Base-by-base conservation (phyloP, 2,329 filamentous ascomycete species). In the Lojkania enalia region DNA sequence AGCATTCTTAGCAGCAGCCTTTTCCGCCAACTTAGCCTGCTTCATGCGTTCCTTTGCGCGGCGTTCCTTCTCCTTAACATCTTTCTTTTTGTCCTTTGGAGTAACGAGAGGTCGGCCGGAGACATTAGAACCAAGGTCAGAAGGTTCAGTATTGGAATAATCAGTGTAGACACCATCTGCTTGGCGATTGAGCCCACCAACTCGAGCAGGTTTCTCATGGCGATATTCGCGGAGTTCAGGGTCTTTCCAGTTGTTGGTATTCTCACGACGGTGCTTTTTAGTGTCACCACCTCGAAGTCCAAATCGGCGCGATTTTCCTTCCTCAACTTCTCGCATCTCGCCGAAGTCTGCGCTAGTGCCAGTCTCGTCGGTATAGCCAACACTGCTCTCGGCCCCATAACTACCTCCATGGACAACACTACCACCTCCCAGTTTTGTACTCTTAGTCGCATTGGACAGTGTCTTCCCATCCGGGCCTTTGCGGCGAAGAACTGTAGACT, bases 381-480 rank as follows among this genome's bases (percentile, higher is more conserved):
- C 64, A 36, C 58, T 64, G 46, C 54, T 67, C 27, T 63, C 64
- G 30, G 52, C 60, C 12, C 67, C 67, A 38, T 67, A 70, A 48
- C 75, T 79, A 56, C 81, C 80, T 44, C 88, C 77, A 52, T 92
- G 85, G 64, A 94, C 83, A 3, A 86, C 72, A 70, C 87, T 92
- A 33, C 90, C 90, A 37, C 90, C 90, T n/a, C 92, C 92, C 0
- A 96, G 80, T 52, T 87, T 80, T 1, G 91, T 96, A 59, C 83
- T 86, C 60, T 84, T 83, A 1, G 90, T 96, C 0, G 88, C 91
- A 42, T 89, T 88, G 43, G 84, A 87, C 3, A 96, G 77, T 1
- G 92, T 84, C 33, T 87, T 91, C 30, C 92, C 92, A 71, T 96
- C 91, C 4, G 91, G 90, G 0, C 90, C 91, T 62, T 87, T 90